phyloP scores from a whole-genome alignment of 306 rosid species.

The Ormosia semicastrata region DNA sequence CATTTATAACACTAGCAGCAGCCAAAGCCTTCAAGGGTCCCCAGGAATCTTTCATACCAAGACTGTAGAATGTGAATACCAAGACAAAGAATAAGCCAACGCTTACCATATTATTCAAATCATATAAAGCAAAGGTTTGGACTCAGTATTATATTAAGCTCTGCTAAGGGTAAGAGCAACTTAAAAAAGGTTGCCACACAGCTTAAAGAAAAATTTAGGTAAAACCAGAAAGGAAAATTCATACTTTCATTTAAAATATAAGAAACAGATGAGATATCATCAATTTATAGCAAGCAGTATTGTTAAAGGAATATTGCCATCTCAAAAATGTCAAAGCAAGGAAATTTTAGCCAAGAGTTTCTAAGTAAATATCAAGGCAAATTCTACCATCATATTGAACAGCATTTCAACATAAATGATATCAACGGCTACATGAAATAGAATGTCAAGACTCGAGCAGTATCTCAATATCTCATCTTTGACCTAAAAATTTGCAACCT shows the following conservation, averaged over 20 bases:
- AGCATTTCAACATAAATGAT: neutral
- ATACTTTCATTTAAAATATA: neutral
- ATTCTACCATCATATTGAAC: neutral
- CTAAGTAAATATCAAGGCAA: neutral
- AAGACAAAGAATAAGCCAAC: neutral
- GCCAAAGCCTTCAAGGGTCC: slow-evolving; percentile 58
- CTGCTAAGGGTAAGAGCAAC: neutral
- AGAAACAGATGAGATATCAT: neutral
- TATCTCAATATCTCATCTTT: neutral
- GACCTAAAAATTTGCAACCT: neutral
- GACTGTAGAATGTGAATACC: slow-evolving; percentile 28
- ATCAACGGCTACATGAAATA: neutral
- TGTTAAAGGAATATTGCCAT: neutral
- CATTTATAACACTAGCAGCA: slow-evolving; percentile 47
- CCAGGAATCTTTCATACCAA: slow-evolving; percentile 61
- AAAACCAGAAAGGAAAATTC: neutral
- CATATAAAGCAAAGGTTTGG: neutral
- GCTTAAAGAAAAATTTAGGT: neutral
- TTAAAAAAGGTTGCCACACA: neutral
- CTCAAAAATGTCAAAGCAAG: neutral
- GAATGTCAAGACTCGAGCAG: neutral
- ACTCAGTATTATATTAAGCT: neutral
- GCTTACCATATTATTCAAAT: slow-evolving; percentile 6
- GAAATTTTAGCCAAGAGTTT: too few species aligned
- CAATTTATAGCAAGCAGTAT: neutral